Base-by-base conservation (phyloP, 192 early-diverging fungal genomes). In the Umbelopsis isabellina region DNA sequence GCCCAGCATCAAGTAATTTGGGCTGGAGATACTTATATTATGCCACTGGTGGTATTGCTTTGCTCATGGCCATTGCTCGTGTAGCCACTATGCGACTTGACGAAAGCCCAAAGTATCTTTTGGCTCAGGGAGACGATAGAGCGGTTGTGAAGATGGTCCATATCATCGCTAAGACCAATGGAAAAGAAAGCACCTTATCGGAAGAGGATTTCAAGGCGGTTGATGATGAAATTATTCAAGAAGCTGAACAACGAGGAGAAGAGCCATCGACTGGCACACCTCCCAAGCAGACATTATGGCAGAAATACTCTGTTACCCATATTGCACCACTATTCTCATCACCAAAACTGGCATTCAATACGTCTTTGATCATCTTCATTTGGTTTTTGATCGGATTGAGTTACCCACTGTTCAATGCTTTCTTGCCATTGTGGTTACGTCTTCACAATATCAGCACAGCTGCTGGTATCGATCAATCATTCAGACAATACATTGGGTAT, bases 21-120 rank as follows among this genome's bases (percentile, higher is more conserved):
- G 94, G 93, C 46, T 96, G 94, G 94, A 83, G 94, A 46, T 85
- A 87, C 66, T 76, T 94, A 75, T 72, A 93, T 22, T 72, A 88
- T 7, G 75, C 82, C 52, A 75, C 90, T 68, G 85, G 88, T 18
- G 49, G 80, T 23, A 49, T 88, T 35, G 93, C 91, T 0, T 48
- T 92, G 2, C 74, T 81, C 12, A 94, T 96, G 92, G 82, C 92
- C 1, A 52, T 91, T 11, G 80, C 84, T 27, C 85, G 94, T 10
- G 80, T 91, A 16, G 73, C 86, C 22, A 85, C 87, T 20, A 88
- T 94, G 49, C 74, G 80, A 18, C 79, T 94, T 44, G 83, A 92
- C 37, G 94, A 96, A 79, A 89, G 85, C 10, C 94, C 94, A 41
- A 93, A 93, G 81, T 94, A 84, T 74, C 74, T 96, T 45, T 65